Conservation (phyloP, 495 filamentous ascomycete species). For the Hypomontagnella submonticulosa region DNA sequence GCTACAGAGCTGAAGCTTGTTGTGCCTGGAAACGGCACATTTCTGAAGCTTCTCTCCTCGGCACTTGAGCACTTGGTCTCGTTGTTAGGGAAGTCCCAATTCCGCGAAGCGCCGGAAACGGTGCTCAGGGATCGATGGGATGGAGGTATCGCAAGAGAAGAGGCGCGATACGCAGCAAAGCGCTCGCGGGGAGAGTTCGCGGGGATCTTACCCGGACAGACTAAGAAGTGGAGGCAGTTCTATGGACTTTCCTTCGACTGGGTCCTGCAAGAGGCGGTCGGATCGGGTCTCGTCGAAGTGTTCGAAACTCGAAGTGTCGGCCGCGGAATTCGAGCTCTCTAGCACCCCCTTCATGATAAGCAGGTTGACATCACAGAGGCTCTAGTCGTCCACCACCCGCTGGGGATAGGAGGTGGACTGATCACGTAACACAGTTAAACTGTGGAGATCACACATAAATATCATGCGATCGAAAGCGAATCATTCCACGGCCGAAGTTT, state of each 20-base stretch:
- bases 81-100: constrained; percentile 72
- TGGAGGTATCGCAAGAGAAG: constrained; percentile 72
- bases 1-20: constrained; percentile 67
- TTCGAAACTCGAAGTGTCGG: constrained; percentile 90
- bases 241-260: constrained; percentile 82
- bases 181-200: constrained; percentile 73
- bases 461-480: too few species aligned
- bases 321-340: constrained; percentile 62
- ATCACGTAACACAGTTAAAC: too few species aligned
- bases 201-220: constrained; percentile 77
- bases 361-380: not conserved
- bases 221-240: constrained; percentile 84
- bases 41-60: constrained; percentile 73
- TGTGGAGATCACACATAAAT: too few species aligned
- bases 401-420: too few species aligned
- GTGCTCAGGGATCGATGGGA: constrained; percentile 83
- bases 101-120: constrained; percentile 71
- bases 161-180: constrained; percentile 66
- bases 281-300: constrained; percentile 80
- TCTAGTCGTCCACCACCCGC: not conserved
- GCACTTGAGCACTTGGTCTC: constrained; percentile 74
- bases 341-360: not conserved
- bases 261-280: constrained; percentile 81
- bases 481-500: too few species aligned
- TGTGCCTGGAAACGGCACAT: constrained; percentile 77